phyloP scores from a whole-genome alignment of 2,329 filamentous ascomycete species.

The Pseudogymnoascus sp. region DNA sequence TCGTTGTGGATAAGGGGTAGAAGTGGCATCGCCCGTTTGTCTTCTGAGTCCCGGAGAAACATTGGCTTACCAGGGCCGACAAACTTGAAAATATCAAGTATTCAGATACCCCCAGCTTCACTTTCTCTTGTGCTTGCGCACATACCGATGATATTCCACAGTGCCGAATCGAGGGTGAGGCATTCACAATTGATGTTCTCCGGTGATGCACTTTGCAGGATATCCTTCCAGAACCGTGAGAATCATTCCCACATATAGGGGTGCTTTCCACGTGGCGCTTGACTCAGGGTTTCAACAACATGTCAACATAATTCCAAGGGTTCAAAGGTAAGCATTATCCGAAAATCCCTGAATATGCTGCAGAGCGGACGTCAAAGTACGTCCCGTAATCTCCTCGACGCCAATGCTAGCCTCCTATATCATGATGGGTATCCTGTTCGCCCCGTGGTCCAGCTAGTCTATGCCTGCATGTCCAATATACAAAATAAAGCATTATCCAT shows the following conservation, averaged over 20 bases:
- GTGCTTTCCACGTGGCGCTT: background rate
- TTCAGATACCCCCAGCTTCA: background rate
- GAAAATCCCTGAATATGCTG: background rate
- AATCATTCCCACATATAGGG: slow-evolving; percentile 3
- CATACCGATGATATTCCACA: background rate
- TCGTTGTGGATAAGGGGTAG: slow-evolving; percentile 1
- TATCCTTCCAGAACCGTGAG: background rate
- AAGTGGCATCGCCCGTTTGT: background rate
- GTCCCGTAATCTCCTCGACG: background rate
- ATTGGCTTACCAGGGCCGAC: background rate
- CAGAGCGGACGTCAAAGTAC: background rate
- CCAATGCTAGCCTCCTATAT: slow-evolving; percentile 2
- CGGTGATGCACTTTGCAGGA: background rate
- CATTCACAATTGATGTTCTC: background rate
- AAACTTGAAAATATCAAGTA: background rate
- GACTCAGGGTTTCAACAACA: background rate
- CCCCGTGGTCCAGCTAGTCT: background rate
- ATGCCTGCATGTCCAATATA: background rate
- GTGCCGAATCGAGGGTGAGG: background rate
- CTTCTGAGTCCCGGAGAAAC: background rate
- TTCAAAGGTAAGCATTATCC: background rate
- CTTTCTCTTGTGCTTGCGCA: background rate
- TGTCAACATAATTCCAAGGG: background rate
- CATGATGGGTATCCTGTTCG: background rate
- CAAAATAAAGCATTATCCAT: background rate